Conservation (phyloP, 257 asterid genomes). For the Plectranthus barbatus region DNA sequence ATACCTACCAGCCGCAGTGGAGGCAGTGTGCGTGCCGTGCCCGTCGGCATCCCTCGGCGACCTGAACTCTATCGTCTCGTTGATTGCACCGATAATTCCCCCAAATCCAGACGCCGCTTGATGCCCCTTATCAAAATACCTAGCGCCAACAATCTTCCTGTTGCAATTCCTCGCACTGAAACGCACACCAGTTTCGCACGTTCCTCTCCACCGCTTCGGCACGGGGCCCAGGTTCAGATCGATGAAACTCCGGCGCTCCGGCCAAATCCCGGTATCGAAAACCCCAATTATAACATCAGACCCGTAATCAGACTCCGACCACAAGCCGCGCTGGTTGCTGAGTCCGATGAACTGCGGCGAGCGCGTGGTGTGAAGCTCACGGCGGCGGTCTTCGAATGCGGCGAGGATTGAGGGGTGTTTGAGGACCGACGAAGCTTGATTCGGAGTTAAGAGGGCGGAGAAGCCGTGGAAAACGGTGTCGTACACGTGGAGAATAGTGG, state of each 20-base stretch:
- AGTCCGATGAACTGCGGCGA: slow-evolving; percentile 97
- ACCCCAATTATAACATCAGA: slow-evolving; percentile 79
- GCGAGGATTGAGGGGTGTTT: slow-evolving; percentile 71
- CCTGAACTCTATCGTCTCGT: slow-evolving; percentile 65
- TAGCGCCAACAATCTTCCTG: slow-evolving; percentile 72
- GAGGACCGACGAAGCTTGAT: slow-evolving; percentile 51
- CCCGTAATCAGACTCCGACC: slow-evolving; percentile 94
- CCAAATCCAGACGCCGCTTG: slow-evolving; percentile 71
- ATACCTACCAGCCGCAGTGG: slow-evolving; percentile 94
- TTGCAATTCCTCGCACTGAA: slow-evolving; percentile 54
- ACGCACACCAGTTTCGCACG: slow-evolving; percentile 49
- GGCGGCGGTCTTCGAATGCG: slow-evolving; percentile 71
- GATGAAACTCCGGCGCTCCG: slow-evolving; percentile 84
- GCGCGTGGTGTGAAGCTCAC: slow-evolving; percentile 86
- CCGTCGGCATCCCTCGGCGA: slow-evolving; percentile 97
- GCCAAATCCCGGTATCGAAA: slow-evolving; percentile 95
- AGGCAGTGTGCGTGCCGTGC: slow-evolving; percentile 96
- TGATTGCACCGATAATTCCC: slow-evolving; percentile 62
- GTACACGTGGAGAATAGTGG: slow-evolving; percentile 72
- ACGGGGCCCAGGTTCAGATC: slow-evolving; percentile 86
- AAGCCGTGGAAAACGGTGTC: slow-evolving; percentile 90
- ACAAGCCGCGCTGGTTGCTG: slow-evolving; percentile 71
- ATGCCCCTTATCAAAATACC: slow-evolving; percentile 78
- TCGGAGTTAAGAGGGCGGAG: slow-evolving; percentile 65
- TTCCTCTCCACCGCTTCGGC: slow-evolving; percentile 75